Conservation (phyloP, 2,329 filamentous ascomycete genomes). For the Botrytis byssoidea region DNA sequence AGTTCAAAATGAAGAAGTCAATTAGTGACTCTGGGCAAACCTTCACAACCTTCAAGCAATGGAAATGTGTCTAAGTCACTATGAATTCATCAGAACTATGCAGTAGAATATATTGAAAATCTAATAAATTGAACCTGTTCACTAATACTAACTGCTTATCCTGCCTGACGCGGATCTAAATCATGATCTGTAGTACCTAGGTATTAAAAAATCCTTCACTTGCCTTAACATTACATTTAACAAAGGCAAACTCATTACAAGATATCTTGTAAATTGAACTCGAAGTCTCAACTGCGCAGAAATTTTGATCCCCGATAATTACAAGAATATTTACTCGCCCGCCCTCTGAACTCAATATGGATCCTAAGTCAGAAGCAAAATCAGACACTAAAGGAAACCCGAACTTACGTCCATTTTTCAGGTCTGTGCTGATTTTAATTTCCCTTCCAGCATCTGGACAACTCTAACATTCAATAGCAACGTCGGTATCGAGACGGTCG, state of each 20-base stretch:
- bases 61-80: not conserved
- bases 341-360: not conserved
- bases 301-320: too few relatives aligned
- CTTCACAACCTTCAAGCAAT: not conserved
- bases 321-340: not conserved
- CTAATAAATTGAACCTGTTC: too few relatives aligned
- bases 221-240: too few relatives aligned
- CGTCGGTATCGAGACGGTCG: not conserved
- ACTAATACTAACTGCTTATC: too few relatives aligned
- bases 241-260: not conserved
- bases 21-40: not conserved
- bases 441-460: accelerated
- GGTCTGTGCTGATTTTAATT: not conserved
- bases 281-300: not conserved
- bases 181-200: too few relatives aligned
- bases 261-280: not conserved
- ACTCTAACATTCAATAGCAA: not conserved
- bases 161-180: too few relatives aligned
- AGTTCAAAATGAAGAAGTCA: too few relatives aligned
- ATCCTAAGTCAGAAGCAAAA: not conserved
- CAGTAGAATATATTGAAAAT: too few relatives aligned
- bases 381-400: too few relatives aligned
- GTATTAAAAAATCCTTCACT: too few relatives aligned
- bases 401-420: not conserved
- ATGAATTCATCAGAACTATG: too few relatives aligned